These are phyloP conservation scores for Wickerhamiella occidentalis DNA, from an alignment of 805 yeast genomes.

Conservation along the genomic window DNA sequence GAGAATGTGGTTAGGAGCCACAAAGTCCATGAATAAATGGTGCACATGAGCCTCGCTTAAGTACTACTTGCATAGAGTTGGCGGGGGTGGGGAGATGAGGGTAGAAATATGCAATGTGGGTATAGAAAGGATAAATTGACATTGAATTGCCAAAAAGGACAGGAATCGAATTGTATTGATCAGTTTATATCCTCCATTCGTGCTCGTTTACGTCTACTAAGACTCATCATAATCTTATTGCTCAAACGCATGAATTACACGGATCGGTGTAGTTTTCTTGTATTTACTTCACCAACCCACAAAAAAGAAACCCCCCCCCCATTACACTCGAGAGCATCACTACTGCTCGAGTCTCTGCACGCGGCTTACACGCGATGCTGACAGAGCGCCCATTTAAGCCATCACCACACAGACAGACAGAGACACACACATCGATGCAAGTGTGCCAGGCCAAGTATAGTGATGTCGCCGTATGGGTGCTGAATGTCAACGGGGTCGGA, in stretches of 20 bases:
- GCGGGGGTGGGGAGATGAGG: not conserved
- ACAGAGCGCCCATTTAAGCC: not conserved
- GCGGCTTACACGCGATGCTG: constrained; percentile 4
- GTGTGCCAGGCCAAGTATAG: constrained; percentile 36
- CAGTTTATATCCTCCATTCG: not conserved
- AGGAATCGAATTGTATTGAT: not conserved
- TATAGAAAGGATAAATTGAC: no score
- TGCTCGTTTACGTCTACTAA: no score
- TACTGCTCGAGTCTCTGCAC: not conserved
- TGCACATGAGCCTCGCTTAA: not conserved
- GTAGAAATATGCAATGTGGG: no score
- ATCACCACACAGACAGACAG: not conserved
- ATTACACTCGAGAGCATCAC: not conserved
- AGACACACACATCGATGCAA: constrained; percentile 14
- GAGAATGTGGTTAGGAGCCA: not conserved
- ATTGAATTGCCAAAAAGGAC: not conserved
- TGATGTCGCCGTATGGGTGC: constrained; percentile 35
- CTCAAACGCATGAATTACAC: no score
- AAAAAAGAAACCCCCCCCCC: no score
- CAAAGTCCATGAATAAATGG: no score
- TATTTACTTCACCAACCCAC: no score
- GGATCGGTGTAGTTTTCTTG: no score
- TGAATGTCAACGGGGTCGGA: constrained; percentile 57
- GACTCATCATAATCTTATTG: no score
- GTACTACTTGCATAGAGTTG: not conserved